Conservation (phyloP, 2,329 filamentous ascomycete species). For the Cercospora beticola region DNA sequence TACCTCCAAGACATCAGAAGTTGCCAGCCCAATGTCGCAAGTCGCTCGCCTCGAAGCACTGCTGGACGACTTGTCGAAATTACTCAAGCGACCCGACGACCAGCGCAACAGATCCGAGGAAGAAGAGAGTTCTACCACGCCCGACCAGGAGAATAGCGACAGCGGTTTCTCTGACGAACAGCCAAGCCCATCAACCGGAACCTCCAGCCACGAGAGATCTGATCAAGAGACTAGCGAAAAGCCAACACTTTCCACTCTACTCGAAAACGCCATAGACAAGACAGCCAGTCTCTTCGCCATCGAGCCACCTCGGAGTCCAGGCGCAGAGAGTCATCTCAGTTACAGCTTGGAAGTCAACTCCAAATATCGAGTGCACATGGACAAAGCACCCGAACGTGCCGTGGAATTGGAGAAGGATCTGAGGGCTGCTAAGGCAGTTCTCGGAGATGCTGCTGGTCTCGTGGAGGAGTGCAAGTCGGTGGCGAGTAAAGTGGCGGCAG, state of each 20-base stretch:
- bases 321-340: conserved; percentile 3
- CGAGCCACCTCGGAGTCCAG: conserved; percentile 7
- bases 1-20: neutral
- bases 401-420: conserved; percentile 3
- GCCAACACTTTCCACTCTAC: neutral
- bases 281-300: conserved; percentile 4
- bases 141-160: neutral
- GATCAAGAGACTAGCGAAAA: neutral
- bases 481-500: neutral
- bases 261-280: conserved; percentile 5
- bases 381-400: conserved; percentile 7
- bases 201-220: neutral
- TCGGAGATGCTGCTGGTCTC: neutral
- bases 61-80: neutral
- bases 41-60: neutral
- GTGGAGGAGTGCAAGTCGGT: conserved; percentile 6
- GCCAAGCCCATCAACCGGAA: neutral
- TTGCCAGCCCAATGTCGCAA: neutral
- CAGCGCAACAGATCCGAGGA: neutral
- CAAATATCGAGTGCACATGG: conserved; percentile 14
- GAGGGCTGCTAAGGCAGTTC: neutral
- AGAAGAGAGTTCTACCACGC: neutral
- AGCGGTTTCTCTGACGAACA: neutral
- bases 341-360: conserved; percentile 11
- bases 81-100: neutral